phyloP scores from a whole-genome alignment of 192 early-diverging fungal species.

The Backusella macrospora region DNA sequence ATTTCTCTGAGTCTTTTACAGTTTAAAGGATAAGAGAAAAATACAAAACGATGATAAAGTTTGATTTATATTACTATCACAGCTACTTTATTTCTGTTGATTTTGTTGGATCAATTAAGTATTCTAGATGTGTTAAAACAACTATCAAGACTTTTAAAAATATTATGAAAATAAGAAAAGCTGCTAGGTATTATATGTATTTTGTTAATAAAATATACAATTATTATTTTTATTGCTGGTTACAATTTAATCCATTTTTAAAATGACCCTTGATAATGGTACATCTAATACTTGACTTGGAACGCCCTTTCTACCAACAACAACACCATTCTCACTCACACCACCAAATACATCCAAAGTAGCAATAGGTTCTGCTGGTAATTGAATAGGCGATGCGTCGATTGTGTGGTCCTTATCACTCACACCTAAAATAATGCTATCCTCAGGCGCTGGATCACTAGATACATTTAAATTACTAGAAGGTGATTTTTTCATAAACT shows the following conservation, averaged over 20 bases:
- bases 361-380: background rate
- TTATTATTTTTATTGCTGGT: background rate
- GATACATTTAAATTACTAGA: background rate
- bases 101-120: too few species aligned
- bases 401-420: conserved; percentile 30
- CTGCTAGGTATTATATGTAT: background rate
- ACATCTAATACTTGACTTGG: conserved; percentile 33
- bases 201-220: conserved; percentile 10
- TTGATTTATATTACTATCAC: too few species aligned
- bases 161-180: too few species aligned
- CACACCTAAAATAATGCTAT: conserved; percentile 24
- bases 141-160: too few species aligned
- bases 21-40: too few species aligned
- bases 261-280: conserved; percentile 27
- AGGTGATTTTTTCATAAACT: conserved; percentile 36
- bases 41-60: too few species aligned
- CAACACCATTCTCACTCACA: conserved; percentile 56
- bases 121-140: too few species aligned
- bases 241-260: conserved; percentile 1
- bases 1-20: too few species aligned
- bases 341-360: conserved; percentile 45
- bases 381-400: conserved; percentile 14
- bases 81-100: too few species aligned
- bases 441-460: background rate
- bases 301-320: conserved; percentile 42